Evolutionary conservation across 2,329 filamentous ascomycete species (phyloP), one percentile per base, ranked within the genome.

Genomic region (Teratosphaeria gauchensis): DNA sequence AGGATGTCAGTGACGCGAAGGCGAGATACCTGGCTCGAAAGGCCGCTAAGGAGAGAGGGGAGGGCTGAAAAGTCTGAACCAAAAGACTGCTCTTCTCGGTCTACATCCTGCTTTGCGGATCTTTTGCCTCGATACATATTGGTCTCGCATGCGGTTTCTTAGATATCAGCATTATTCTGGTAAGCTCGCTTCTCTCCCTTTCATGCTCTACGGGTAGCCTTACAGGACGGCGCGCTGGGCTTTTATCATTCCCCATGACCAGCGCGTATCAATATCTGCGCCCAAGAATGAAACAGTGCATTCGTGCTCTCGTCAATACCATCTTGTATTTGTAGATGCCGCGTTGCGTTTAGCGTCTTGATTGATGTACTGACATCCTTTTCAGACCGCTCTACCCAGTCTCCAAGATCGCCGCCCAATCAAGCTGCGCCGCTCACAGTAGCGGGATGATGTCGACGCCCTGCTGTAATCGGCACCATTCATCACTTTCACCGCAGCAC

Each of bases 1-100:
- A 78, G 19, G 89, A 92, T 55, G 87, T 92, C 62, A 86, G 82
- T 67, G 87, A 87, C 68, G 89, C 89, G 1, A 89, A 84, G 72
- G 89, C 92, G 74, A 79, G 89, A 65, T 94, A 92, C 72, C 77
- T 94, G 57, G 87, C 88, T 58, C 80, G 89, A 69, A 92, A 92
- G 76, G 80, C 78, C 67, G 87, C 88, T 59, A 87, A 85, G 0
- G 88, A 88, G 61, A 61, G 64, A n/a, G 67, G 63, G 12, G 64
- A 65, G 51, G 66, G 62, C 6, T 71, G 63, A 71, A 28, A 8
- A 28, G 31, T 58, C 11, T 14, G 7, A 9, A 19, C 12, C 1
- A n/a, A 12, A 52, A 12, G n/a, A 52, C 12, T 52, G 30, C 7
- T 7, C 52, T 16, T 11, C 38, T 56, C 19, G n/a, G n/a, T n/a